These are phyloP conservation scores for Tulasnella sp. DNA, from an alignment of 768 basidiomycete species.

Conservation along the genomic window DNA sequence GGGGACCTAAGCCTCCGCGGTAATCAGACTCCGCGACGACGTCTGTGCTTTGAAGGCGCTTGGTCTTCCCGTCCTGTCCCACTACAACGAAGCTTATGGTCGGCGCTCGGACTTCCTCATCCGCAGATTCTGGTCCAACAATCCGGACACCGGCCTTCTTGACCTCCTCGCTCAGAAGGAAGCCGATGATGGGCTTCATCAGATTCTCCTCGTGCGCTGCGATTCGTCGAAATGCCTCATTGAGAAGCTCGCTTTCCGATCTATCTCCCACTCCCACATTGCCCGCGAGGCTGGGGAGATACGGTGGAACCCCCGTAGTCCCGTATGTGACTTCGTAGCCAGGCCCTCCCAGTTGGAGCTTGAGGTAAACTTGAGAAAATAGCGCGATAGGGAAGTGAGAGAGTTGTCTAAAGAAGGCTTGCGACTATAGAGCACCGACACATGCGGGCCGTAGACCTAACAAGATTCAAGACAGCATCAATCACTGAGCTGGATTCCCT, in stretches of 20 bases:
- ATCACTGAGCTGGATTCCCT: background rate
- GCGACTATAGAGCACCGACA: constrained; percentile 68
- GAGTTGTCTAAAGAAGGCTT: constrained; percentile 53
- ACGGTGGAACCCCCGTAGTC: constrained; percentile 61
- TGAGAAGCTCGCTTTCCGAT: constrained; percentile 42
- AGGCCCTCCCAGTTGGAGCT: constrained; percentile 73
- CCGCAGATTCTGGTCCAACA: constrained; percentile 60
- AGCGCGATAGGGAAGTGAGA: constrained; percentile 64
- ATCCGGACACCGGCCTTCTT: constrained; percentile 62
- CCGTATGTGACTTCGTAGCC: constrained; percentile 73
- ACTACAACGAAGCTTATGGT: constrained; percentile 74
- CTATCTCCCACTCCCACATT: constrained; percentile 34
- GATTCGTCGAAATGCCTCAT: constrained; percentile 60
- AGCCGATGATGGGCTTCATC: constrained; percentile 57
- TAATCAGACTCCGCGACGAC: constrained; percentile 67
- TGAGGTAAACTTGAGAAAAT: constrained; percentile 59
- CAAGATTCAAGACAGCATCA: background rate
- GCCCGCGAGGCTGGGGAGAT: constrained; percentile 50
- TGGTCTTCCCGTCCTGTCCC: constrained; percentile 47
- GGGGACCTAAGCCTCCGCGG: constrained; percentile 58
- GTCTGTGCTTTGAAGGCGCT: constrained; percentile 60
- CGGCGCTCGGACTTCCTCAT: constrained; percentile 52
- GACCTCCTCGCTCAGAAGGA: constrained; percentile 56
- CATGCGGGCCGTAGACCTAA: constrained; percentile 76
- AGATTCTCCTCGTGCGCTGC: constrained; percentile 64